A percentile compares a stretch with the other conserved stretches of the same genome.
Evolutionary conservation across 768 basidiomycete genomes (phyloP).

Genomic region (Kwoniella newhampshirensis): DNA sequence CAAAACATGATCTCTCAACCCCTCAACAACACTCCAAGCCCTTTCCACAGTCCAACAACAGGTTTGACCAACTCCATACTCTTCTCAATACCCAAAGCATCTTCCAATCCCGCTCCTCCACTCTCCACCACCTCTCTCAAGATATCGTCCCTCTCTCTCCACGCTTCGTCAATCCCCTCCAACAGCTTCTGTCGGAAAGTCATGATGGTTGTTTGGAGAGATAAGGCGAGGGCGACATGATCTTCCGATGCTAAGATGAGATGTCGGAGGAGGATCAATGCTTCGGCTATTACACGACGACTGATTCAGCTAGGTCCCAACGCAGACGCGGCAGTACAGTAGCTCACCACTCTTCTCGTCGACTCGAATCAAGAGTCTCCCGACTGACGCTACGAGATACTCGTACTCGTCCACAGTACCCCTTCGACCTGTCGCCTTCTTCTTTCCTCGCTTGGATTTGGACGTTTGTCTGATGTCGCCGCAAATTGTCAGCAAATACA

Average conservation of each 20-base stretch:
- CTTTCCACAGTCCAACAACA: constrained; percentile 30
- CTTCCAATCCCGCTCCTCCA: constrained; percentile 39
- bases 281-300: constrained; percentile 70
- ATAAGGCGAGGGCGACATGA: constrained; percentile 67
- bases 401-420: constrained; percentile 96
- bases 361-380: constrained; percentile 70
- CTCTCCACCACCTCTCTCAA: constrained; percentile 29
- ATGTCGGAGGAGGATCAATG: constrained; percentile 69
- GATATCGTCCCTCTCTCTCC: constrained; percentile 38
- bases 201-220: constrained; percentile 64
- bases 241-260: constrained; percentile 67
- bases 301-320: too few species aligned
- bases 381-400: constrained; percentile 79
- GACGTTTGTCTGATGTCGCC: constrained; percentile 64
- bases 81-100: constrained; percentile 25
- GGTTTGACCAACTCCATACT: constrained; percentile 21
- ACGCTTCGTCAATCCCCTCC: constrained; percentile 33
- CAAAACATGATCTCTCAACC: too few species aligned
- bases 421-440: constrained; percentile 82
- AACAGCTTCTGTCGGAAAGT: constrained; percentile 55
- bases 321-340: too few species aligned
- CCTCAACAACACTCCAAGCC: constrained; percentile 30
- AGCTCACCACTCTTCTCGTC: constrained; percentile 63
- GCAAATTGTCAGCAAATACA: not conserved
- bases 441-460: constrained; percentile 80